Percentiles rank a stretch among this genome's conserved stretches.
Conservation (phyloP, 2,329 filamentous ascomycete species). For the Trichoderma gracile region DNA sequence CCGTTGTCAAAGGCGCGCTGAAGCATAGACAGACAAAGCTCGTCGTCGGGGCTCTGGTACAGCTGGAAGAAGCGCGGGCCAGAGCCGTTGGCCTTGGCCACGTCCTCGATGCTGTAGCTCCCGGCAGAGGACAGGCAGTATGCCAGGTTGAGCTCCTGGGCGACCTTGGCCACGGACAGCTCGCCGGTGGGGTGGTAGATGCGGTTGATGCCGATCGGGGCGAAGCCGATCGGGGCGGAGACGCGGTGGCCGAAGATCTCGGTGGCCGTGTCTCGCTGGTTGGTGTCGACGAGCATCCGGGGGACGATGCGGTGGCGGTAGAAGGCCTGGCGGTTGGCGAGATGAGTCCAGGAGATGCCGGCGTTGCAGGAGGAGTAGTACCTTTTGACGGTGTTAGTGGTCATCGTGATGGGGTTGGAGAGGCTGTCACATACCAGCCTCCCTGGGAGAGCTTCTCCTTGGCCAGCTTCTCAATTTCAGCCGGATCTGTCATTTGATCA, state of each 20-base stretch:
- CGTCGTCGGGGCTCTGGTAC: slow-evolving; percentile 69
- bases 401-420: neutral
- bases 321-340: slow-evolving; percentile 64
- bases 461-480: slow-evolving; percentile 15
- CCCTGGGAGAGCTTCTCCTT: slow-evolving; percentile 21
- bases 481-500: slow-evolving; percentile 1
- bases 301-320: slow-evolving; percentile 64
- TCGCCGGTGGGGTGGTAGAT: slow-evolving; percentile 68
- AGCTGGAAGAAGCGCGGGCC: slow-evolving; percentile 71
- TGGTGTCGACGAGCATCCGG: slow-evolving; percentile 62
- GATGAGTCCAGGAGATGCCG: slow-evolving; percentile 52
- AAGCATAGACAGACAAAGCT: slow-evolving; percentile 66
- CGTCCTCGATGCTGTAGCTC: slow-evolving; percentile 64
- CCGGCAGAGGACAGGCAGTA: slow-evolving; percentile 69
- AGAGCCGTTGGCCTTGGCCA: slow-evolving; percentile 58
- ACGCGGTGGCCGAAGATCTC: slow-evolving; percentile 60
- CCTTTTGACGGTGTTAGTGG: slow-evolving; percentile 30
- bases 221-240: slow-evolving; percentile 52
- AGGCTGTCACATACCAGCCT: slow-evolving; percentile 1
- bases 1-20: slow-evolving; percentile 61
- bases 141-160: slow-evolving; percentile 60
- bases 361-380: slow-evolving; percentile 60
- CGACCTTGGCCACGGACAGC: slow-evolving; percentile 61
- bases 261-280: slow-evolving; percentile 56
- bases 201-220: slow-evolving; percentile 68